phyloP scores from a whole-genome alignment of 306 rosid species.

The Cucurbita argyrosperma region DNA sequence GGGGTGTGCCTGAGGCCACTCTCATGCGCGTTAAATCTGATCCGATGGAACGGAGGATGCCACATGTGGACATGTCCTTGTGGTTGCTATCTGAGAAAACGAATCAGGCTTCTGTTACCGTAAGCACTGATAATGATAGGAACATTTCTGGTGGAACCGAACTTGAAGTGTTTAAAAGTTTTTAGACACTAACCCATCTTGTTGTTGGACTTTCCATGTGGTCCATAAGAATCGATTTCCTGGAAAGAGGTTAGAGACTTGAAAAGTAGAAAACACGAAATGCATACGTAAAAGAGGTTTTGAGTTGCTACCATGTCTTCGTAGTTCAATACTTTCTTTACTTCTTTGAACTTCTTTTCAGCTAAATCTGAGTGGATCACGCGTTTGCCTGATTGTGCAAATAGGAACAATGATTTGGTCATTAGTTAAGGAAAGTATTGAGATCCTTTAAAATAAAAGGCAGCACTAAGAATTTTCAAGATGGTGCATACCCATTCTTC shows the following conservation, averaged over 20 bases:
- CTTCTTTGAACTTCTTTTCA: constrained; percentile 52
- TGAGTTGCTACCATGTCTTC: constrained; percentile 50
- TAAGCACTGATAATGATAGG: background rate
- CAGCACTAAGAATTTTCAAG: background rate
- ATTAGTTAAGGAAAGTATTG: background rate
- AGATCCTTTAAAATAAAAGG: background rate
- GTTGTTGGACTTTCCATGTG: constrained; percentile 26
- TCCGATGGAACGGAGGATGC: constrained; percentile 72
- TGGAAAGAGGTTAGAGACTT: constrained; percentile 10
- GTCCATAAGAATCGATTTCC: constrained; percentile 44
- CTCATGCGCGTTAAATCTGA: constrained; percentile 91
- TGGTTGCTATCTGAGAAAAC: constrained; percentile 33
- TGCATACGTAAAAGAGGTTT: background rate
- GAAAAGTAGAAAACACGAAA: background rate
- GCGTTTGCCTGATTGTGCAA: constrained; percentile 45
- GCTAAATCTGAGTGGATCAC: constrained; percentile 63
- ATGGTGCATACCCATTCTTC: constrained; percentile 48
- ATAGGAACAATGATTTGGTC: background rate
- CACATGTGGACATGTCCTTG: constrained; percentile 62
- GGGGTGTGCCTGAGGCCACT: constrained; percentile 34
- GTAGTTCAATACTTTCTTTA: constrained; percentile 42
- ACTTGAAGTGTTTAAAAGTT: background rate
- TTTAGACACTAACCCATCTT: constrained; percentile 17
- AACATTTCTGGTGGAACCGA: constrained; percentile 1
- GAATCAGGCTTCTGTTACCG: background rate